phyloP scores from a whole-genome alignment of 352 stramenopile species.

The Saprolegnia diclina region DNA sequence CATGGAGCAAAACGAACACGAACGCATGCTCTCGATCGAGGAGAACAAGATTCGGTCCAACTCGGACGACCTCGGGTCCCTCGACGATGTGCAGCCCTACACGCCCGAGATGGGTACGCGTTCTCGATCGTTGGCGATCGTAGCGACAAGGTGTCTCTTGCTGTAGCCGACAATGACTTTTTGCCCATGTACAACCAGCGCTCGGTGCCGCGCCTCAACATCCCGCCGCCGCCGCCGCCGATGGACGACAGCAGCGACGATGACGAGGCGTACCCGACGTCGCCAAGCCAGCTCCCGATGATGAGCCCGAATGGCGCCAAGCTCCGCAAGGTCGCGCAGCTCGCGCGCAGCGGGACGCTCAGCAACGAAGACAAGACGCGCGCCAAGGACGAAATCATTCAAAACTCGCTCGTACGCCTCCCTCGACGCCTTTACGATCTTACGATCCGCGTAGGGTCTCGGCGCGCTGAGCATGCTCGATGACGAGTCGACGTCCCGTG shows the following conservation, averaged over 20 bases:
- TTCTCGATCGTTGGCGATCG: too few relatives aligned
- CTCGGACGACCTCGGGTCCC: neutral
- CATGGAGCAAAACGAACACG: slow-evolving; percentile 36
- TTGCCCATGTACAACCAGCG: slow-evolving; percentile 59
- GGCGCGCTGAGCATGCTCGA: neutral
- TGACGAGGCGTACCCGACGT: slow-evolving; percentile 51
- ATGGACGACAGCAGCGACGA: slow-evolving; percentile 52
- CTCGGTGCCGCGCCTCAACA: slow-evolving; percentile 47
- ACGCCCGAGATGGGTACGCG: slow-evolving; percentile 17
- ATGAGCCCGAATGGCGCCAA: slow-evolving; percentile 78
- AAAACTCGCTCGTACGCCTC: slow-evolving; percentile 49
- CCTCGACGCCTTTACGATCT: neutral
- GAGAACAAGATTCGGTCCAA: slow-evolving; percentile 33
- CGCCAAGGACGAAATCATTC: slow-evolving; percentile 83
- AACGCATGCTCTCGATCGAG: slow-evolving; percentile 64
- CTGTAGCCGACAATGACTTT: slow-evolving; percentile 40
- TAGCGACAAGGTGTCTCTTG: too few relatives aligned
- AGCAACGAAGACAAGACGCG: slow-evolving; percentile 81
- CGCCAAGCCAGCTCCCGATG: slow-evolving; percentile 61
- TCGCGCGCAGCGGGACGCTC: slow-evolving; percentile 67
- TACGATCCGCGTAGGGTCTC: neutral
- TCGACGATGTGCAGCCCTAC: slow-evolving; percentile 41
- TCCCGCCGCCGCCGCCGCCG: slow-evolving; percentile 54
- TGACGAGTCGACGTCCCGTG: neutral
- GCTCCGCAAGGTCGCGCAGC: slow-evolving; percentile 68